Base-by-base conservation (phyloP, 495 filamentous ascomycete genomes). In the Daldinia grandis region DNA sequence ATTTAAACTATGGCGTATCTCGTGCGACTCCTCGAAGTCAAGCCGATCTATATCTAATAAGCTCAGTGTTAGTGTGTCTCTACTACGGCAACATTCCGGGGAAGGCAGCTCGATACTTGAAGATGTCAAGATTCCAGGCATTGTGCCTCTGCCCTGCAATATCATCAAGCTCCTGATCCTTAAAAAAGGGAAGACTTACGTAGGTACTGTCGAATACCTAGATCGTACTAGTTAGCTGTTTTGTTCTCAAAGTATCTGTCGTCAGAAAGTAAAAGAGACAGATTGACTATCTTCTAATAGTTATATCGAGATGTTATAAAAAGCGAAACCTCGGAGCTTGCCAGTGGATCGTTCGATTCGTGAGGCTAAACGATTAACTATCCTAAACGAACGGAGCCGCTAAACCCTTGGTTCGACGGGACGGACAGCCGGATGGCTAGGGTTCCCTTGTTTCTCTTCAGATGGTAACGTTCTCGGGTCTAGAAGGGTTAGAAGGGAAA, bases 321-420 rank as follows among this genome's bases (percentile, higher is more conserved):
- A 47, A 24, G 17, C 19, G 17, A 47, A 21, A 21, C 42, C 42
- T 24, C 17, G 4, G 19, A 47, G 19, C 17, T 47, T 24, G 17
- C 42, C 21, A 47, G 19, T 24, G 19, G 24, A 24, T 24, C 42
- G 6, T 47, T 21, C 7, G 42, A 21, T 24, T 47, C 19, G 19
- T 24, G 21, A 47, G 8, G 12, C 17, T 21, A 24, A 21, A 10
- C 9, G 8, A 24, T 21, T 17, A 30, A 28, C 47, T 63, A 58
- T 31, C 19, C 17, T 21, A 30, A 19, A 38, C 25, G 21, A 40
- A 59, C 42, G 55, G 60, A 64, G 66, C 60, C 60, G 53, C 66
- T 64, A 65, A 58, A 61, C 19, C 27, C 35, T 30, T 33, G 17
- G 35, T 33, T 15, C n/a, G 19, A 44, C 27, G 40, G 35, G 60